Evolutionary conservation across 2,329 filamentous ascomycete species (phyloP), one percentile per base, ranked within the genome.

Genomic region (Botryotinia narcissicola): DNA sequence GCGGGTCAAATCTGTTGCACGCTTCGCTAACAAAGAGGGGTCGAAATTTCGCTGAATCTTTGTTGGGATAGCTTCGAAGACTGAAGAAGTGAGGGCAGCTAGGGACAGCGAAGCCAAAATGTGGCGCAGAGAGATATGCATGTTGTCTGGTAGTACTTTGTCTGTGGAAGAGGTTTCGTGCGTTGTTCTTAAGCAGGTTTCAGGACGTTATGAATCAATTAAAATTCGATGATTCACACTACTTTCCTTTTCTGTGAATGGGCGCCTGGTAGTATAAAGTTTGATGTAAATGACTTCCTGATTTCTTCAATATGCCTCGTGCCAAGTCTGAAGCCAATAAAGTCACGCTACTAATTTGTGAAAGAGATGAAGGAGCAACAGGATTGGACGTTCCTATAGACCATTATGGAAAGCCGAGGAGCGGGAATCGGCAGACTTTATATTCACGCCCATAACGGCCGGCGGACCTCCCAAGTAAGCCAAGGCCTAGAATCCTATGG

Each of bases 101-200:
- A 29, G 54, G 51, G 60, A 35, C 4, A 72, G 25, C 14, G 42
- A 69, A 29, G 63, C 42, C 25, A 72, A 22, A 14, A 60, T 51
- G 9, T 69, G 54, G 25, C 25, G 51, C 40, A 48, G 35, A 18
- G 54, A 72, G 40, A 69, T 18, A 40, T 72, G 42, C 71, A 72
- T 68, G 29, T 42, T 72, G 42, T 51, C 32, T 37, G 51, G 12
- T 37, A 32, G 22, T 22, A 25, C 20, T 62, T 32, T 40, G 9
- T 48, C n/a, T 44, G 32, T 16, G 29, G 25, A 20, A 42, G 29
- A 29, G 25, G 3, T 25, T 18, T 42, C 37, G 35, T 57, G 20
- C 20, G 66, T 42, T 32, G 35, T 32, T 68, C 14, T 57, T 25
- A n/a, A 68, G 7, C 18, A 68, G n/a, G 9, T 51, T 10, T 42